These are phyloP conservation scores for Nidula microcarpa DNA, from an alignment of 768 basidiomycete genomes.

Conservation along the genomic window DNA sequence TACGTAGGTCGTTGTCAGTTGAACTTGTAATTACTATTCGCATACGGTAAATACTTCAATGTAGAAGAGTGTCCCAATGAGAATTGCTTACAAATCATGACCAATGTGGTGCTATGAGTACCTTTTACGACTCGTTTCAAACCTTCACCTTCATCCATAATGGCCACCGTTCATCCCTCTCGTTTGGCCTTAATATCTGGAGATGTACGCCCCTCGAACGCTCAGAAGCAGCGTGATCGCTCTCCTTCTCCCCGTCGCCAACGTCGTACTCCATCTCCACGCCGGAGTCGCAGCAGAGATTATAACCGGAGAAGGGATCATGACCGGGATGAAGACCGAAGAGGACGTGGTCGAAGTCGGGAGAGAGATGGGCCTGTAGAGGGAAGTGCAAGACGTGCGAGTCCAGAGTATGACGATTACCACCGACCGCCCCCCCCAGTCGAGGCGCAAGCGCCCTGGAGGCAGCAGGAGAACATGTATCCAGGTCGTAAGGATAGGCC, in stretches of 20 bases:
- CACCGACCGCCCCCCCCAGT: slow-evolving; percentile 35
- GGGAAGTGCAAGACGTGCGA: slow-evolving; percentile 32
- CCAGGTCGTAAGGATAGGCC: slow-evolving; percentile 29
- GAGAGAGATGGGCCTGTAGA: slow-evolving; percentile 11
- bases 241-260: slow-evolving; percentile 42
- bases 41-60: no score
- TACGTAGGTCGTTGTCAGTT: no score
- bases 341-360: slow-evolving; percentile 12
- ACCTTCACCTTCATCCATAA: slow-evolving; percentile 13
- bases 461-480: slow-evolving; percentile 57
- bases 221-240: slow-evolving; percentile 24
- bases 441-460: slow-evolving; percentile 37
- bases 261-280: slow-evolving; percentile 25
- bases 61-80: no score
- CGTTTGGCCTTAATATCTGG: slow-evolving; percentile 64
- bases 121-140: no score
- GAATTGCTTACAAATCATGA: no score
- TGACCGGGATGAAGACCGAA: slow-evolving; percentile 11
- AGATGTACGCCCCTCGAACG: slow-evolving; percentile 19
- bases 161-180: slow-evolving; percentile 77
- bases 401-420: slow-evolving; percentile 64
- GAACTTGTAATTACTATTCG: no score
- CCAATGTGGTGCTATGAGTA: no score
- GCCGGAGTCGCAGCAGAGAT: slow-evolving; percentile 9
- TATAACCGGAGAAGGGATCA: slow-evolving; percentile 15